Conservation (phyloP, 2,329 filamentous ascomycete species). For the Phialemoniopsis sp. region DNA sequence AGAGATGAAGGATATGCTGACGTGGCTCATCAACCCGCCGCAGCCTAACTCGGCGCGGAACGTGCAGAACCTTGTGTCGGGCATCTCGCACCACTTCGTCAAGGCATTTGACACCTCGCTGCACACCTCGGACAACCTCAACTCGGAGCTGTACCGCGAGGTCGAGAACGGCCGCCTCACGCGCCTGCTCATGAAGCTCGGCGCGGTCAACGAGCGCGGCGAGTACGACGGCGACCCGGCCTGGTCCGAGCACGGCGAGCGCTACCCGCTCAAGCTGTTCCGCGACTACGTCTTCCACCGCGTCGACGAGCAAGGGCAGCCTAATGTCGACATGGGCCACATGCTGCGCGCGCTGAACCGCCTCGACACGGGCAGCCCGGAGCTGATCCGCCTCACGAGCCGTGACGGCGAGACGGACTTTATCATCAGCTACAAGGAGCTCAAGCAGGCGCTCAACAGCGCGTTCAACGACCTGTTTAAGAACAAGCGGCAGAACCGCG, state of each 20-base stretch:
- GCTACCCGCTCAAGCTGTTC: conserved; percentile 91
- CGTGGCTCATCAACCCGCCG: conserved; percentile 73
- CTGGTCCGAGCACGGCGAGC: conserved; percentile 91
- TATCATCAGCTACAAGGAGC: conserved; percentile 83
- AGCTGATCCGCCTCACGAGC: conserved; percentile 80
- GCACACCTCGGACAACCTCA: conserved; percentile 74
- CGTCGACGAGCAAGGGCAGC: conserved; percentile 78
- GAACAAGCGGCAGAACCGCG: conserved; percentile 13
- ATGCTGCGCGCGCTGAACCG: conserved; percentile 86
- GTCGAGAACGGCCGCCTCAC: conserved; percentile 86
- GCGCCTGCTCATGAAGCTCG: conserved; percentile 76
- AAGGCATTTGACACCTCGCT: conserved; percentile 72
- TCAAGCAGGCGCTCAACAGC: conserved; percentile 62
- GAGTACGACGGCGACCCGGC: conserved; percentile 73
- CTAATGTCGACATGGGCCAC: conserved; percentile 82
- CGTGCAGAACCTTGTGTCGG: conserved; percentile 74
- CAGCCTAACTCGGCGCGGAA: conserved; percentile 52
- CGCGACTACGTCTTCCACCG: conserved; percentile 97
- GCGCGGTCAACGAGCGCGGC: conserved; percentile 82
- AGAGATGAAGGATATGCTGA: conserved; percentile 73
- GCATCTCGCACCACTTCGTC: conserved; percentile 74
- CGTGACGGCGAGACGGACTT: conserved; percentile 88
- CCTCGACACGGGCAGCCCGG: conserved; percentile 83
- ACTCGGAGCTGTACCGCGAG: conserved; percentile 69
- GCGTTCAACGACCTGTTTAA: conserved; percentile 58